Evolutionary conservation across 805 yeast species (phyloP), one percentile per base, ranked within the genome.

Genomic region (Metschnikowia kunwiensis): DNA sequence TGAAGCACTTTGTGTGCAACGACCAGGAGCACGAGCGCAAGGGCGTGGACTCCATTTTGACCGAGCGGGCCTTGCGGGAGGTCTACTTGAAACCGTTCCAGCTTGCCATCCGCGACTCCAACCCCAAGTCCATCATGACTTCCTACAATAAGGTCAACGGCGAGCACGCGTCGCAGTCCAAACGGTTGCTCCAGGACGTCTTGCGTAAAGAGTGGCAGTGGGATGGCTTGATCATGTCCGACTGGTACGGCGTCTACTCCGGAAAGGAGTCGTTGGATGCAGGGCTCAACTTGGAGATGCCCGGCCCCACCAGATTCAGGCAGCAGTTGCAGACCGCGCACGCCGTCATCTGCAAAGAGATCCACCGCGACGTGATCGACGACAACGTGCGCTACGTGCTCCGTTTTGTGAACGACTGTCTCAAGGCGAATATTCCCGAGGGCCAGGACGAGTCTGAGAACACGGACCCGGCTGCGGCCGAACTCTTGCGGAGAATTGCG

Each of bases 261-360:
- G 58, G 60, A 24, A 63, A 61, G 27, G 70, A 65, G 27, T 49
- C 80, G 10, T 53, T 78, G 30, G 65, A 69, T 26, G 75, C 75
- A 23, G 84, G 85, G 6, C 59, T 80, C 37, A 80, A 78, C 51
- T 60, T 80, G 47, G 86, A 80, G 55, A 77, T 77, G 82, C 86
- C 86, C 1, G 86, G 85, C 24, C 75, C 78, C 13, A 60, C 78
- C 3, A 56, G 70, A 30, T 68, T 67, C 54, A 54, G 79, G 60
- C 59, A 70, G 45, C 57, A 57, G 1, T 57, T 56, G 19, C 56
- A 65, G 9, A 56, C 75, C 12, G 42, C 61, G 6, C 77, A 71
- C 47, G 68, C 70, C 28, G 60, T 76, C 14, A 46, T 43, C 36
- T 53, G 63, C 34, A 64, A 63, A 41, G 75, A 72, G 43, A 53